Conservation (phyloP, 2,329 filamentous ascomycete genomes). For the Aureobasidium melanogenum region DNA sequence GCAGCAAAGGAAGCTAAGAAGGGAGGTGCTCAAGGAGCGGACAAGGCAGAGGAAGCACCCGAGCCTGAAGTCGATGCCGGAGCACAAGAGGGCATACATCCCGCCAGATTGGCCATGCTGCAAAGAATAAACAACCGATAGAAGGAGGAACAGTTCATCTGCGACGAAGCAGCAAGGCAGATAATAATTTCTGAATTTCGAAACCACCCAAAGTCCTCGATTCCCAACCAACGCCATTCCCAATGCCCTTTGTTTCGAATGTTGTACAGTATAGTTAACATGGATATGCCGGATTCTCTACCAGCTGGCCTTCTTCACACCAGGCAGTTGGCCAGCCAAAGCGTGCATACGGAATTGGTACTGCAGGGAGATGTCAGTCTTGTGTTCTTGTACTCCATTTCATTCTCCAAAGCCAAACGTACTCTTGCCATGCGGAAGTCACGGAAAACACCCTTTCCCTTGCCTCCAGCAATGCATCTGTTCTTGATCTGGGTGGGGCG, state of each 20-base stretch:
- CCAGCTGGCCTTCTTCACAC: slow-evolving; percentile 95
- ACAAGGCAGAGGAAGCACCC: slow-evolving; percentile 18
- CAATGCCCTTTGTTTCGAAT: not conserved
- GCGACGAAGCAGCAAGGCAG: not conserved
- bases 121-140: not conserved
- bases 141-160: not conserved
- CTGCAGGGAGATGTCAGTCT: slow-evolving; percentile 38
- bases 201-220: slow-evolving; percentile 1
- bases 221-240: slow-evolving; percentile 6
- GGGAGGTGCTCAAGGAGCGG: slow-evolving; percentile 16
- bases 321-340: slow-evolving; percentile 73
- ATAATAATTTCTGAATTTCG: not conserved
- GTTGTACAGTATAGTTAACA: slow-evolving; percentile 1
- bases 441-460: slow-evolving; percentile 77
- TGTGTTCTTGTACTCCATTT: slow-evolving; percentile 18
- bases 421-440: slow-evolving; percentile 91
- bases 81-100: slow-evolving; percentile 23
- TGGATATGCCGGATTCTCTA: slow-evolving; percentile 32
- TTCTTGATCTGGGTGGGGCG: slow-evolving; percentile 89
- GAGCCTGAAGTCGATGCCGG: slow-evolving; percentile 10
- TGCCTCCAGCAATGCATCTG: slow-evolving; percentile 85
- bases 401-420: slow-evolving; percentile 35
- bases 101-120: slow-evolving; percentile 24
- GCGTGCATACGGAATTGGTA: slow-evolving; percentile 91
- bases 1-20: slow-evolving; percentile 29